Evolutionary conservation across 805 yeast species (phyloP).

Genomic region (Saccharomycopsis fodiens): DNA sequence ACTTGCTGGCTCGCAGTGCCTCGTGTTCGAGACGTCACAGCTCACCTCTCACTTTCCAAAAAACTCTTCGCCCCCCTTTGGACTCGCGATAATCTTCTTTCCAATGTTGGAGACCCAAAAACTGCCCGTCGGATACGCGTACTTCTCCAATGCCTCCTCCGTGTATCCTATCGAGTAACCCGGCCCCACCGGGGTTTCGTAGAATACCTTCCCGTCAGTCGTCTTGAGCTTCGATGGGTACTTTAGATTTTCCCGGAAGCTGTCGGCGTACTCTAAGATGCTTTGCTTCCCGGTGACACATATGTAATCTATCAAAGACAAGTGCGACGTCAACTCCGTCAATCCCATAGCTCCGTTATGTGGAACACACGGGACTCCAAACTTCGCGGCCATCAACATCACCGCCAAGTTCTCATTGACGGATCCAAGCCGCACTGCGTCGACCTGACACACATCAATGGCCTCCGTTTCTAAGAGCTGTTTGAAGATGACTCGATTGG

Average conservation of each 20-base stretch:
- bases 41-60: neutral
- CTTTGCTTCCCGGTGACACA: slow-evolving; percentile 22
- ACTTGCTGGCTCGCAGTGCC: no score
- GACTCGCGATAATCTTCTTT: slow-evolving; percentile 8
- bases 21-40: neutral
- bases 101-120: slow-evolving; percentile 25
- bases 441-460: slow-evolving; percentile 24
- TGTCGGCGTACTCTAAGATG: slow-evolving; percentile 23
- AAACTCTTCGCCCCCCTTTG: slow-evolving; percentile 7
- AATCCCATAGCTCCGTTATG: slow-evolving; percentile 25
- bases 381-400: slow-evolving; percentile 23
- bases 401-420: slow-evolving; percentile 24
- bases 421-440: slow-evolving; percentile 24
- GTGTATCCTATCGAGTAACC: slow-evolving; percentile 24
- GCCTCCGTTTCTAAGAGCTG: slow-evolving; percentile 24
- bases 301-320: slow-evolving; percentile 23
- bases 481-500: slow-evolving; percentile 24
- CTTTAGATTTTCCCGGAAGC: slow-evolving; percentile 22
- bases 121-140: slow-evolving; percentile 22
- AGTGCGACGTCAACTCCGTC: slow-evolving; percentile 23
- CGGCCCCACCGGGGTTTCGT: slow-evolving; percentile 22
- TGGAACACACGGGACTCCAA: slow-evolving; percentile 23
- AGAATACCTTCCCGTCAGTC: slow-evolving; percentile 20
- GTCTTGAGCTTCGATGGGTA: slow-evolving; percentile 20
- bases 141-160: slow-evolving; percentile 20